Base-by-base conservation (phyloP, 2,329 filamentous ascomycete species). In the Raffaelea arxii region DNA sequence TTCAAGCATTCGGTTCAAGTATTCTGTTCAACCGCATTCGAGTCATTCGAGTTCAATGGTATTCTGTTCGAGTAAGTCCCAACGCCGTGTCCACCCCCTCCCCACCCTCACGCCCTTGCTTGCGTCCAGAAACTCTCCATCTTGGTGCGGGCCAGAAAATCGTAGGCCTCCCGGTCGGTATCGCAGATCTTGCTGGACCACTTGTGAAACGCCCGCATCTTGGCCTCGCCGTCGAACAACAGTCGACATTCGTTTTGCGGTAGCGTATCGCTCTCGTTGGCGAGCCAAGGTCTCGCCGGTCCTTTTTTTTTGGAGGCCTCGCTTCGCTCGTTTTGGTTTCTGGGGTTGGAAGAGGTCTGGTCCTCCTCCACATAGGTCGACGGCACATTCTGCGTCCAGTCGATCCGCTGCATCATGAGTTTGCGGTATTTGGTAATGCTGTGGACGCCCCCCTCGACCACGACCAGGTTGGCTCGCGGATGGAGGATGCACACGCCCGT, bases 91-190 rank as follows among this genome's bases (percentile, higher is more conserved):
- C n/a, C n/a, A n/a, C n/a, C n/a, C n/a, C n/a, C n/a, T n/a, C n/a
- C n/a, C n/a, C n/a, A n/a, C n/a, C n/a, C n/a, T n/a, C n/a, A n/a
- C n/a, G n/a, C n/a, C 71, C 94, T 94, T 0, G 90, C 91, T 55
- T 92, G 67, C 10, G 84, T 84, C 92, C 92, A 98, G 59, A 98
- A 91, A 57, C 84, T 94, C 57, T 97, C 91, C 76, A 97, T 86
- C 71, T 94, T 96, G 6, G 81, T 79, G 55, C 88, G 77, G 12
- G 80, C 69, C 51, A 98, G 65, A 21, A 82, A 74, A 55, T 95
- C 88, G 60, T 86, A 84, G 5, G 91, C 92, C 60, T 94, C 86
- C 11, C 82, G 77, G 62, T 98, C 92, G 2, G 86, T 91, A 66
- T 97, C 92, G 63, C 89, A 95, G n/a, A 92, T 80, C 61, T 87